Evolutionary conservation across 73 alveolate genomes (phyloP).

Genomic region (Tetrahymena borealis): DNA sequence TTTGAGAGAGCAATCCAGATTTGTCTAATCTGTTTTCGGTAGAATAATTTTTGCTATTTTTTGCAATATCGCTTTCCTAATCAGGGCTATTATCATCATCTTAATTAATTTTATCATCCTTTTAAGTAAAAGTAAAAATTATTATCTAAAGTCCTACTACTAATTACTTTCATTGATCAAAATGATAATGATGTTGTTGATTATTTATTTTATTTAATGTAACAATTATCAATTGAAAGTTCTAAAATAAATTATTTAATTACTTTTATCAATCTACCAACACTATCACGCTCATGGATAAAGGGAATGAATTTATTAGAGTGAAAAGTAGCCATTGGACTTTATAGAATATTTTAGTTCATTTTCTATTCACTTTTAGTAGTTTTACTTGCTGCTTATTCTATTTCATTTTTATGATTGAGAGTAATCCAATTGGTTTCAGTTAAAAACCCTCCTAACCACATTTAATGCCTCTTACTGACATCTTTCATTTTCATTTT

Average conservation of each 20-base stretch:
- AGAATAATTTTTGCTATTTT: neutral
- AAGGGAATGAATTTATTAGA: neutral
- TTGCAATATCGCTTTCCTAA: neutral
- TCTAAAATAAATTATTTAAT: no score
- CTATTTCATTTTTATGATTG: neutral
- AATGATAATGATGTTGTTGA: neutral
- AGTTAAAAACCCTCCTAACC: conserved; percentile 1
- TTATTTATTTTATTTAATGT: neutral
- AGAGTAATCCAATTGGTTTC: neutral
- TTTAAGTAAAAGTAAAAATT: neutral
- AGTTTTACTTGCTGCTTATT: neutral
- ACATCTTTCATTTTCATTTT: neutral
- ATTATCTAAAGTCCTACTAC: neutral
- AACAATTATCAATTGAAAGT: neutral
- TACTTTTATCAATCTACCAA: neutral
- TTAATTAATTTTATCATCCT: neutral
- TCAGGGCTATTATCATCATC: neutral
- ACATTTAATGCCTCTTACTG: neutral
- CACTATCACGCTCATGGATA: neutral
- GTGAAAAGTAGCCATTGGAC: neutral
- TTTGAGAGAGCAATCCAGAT: neutral
- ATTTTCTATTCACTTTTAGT: neutral
- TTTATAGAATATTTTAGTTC: neutral
- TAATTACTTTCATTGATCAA: neutral
- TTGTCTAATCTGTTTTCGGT: neutral